Base-by-base conservation (phyloP, 257 asterid genomes). In the Linderniella brevidens region DNA sequence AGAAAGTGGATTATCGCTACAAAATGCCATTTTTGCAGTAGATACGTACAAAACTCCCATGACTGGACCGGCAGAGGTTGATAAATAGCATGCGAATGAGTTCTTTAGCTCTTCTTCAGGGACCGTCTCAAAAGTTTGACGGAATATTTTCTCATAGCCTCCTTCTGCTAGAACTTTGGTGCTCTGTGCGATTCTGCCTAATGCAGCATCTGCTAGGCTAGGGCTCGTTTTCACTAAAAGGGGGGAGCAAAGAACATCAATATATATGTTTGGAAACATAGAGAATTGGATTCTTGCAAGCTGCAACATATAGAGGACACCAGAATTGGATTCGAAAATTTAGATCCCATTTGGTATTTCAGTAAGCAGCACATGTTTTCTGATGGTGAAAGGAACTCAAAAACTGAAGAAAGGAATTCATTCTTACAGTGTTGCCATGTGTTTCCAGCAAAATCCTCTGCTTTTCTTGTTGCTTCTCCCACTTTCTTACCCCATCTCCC, bases 61-160 rank as follows among this genome's bases (percentile, higher is more conserved):
- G 17, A 88, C 86, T 37, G 97, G 97, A 48, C 97, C 97, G 11
- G 86, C 84, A 45, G 97, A 83, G 44, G 97, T 87, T 46, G 95
- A 88, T 58, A 88, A 67, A 74, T 84, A 88, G 71, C 95, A 88
- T 9, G 80, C 92, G 56, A 66, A 88, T 37, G 78, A 70, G 64
- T 76, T 78, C 45, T 71, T 62, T 46, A 88, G 90, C 59, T 78
- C 66, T 65, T 87, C 95, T 41, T 67, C 92, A 0, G 90, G 82
- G 49, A 64, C 70, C 57, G 62, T 80, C 68, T 78, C 95, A 62
- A 88, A 88, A 25, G 95, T 78, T 68, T 84, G 83, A 57, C 64
- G 77, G 46, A 76, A 88, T 35, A 88, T 69, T 57, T 88, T 84
- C 60, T 84, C 98, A 46, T 88, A 84, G 20, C 95, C 98, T 56